Conservation (phyloP, 129 eudicot species). For the Pulicaria dysenterica region DNA sequence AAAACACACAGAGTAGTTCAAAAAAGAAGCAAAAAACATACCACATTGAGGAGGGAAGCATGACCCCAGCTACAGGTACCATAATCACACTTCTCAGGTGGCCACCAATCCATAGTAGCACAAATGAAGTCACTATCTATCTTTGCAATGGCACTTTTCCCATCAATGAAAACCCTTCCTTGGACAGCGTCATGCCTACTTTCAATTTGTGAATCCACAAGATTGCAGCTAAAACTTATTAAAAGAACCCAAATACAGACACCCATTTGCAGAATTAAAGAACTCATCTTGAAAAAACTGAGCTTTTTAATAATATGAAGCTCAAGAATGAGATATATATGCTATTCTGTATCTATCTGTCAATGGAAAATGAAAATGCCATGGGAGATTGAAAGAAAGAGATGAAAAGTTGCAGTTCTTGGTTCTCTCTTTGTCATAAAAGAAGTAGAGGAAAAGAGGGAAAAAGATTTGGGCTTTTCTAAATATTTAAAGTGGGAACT, state of each 20-base stretch:
- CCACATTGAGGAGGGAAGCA: slow-evolving; percentile 92
- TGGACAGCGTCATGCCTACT: slow-evolving; percentile 22
- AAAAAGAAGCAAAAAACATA: slow-evolving; percentile 33
- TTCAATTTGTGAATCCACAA: slow-evolving; percentile 42
- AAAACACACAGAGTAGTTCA: slow-evolving; percentile 30
- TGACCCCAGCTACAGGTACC: slow-evolving; percentile 89
- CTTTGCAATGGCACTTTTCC: slow-evolving; percentile 50
- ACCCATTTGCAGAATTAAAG: slow-evolving; percentile 45
- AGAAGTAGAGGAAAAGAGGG: slow-evolving; percentile 21
- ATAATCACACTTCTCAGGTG: slow-evolving; percentile 97
- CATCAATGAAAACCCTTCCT: slow-evolving; percentile 58
- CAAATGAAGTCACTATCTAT: slow-evolving; percentile 73
- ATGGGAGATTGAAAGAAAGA: slow-evolving; percentile 19
- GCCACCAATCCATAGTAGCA: slow-evolving; percentile 99
- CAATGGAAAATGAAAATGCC: slow-evolving; percentile 29
- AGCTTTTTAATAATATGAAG: slow-evolving; percentile 10
- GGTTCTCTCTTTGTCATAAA: slow-evolving; percentile 26
- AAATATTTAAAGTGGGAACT: slow-evolving; percentile 22
- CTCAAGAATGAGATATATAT: slow-evolving; percentile 32
- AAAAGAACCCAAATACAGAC: slow-evolving; percentile 40
- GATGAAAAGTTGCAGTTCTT: slow-evolving; percentile 20
- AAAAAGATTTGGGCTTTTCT: slow-evolving; percentile 21
- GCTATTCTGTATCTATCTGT: slow-evolving; percentile 23
- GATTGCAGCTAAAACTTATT: slow-evolving; percentile 42
- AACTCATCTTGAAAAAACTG: slow-evolving; percentile 46